Base-by-base conservation (phyloP, 306 rosid genomes). In the Abrus pulchellus region DNA sequence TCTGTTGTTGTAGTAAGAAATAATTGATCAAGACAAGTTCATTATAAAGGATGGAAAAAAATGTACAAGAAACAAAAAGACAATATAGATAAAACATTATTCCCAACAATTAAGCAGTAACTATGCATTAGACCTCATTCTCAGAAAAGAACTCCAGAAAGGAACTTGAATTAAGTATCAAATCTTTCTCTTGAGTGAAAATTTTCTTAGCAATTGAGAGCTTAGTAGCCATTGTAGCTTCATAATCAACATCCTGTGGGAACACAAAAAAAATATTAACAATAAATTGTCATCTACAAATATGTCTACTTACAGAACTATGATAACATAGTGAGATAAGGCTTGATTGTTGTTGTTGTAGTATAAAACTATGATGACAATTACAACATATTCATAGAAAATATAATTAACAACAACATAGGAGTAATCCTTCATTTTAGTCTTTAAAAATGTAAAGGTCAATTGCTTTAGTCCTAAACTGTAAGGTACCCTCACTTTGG, bases 221-320 rank as follows among this genome's bases (percentile, higher is more conserved):
- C 84, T 95, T 95, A 75, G 91, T 82, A 61, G 88, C 81, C 94
- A 93, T 82, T 33, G 97, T 87, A 80, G 96, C 96, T 81, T 93
- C 99, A 74, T 95, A 95, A 83, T 93, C 96, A 63, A 95, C 98
- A 85, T 84, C 96, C 99, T 95, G 89, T 80, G 76, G 6, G 66
- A 63, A 76, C 49, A 38, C 68, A 83, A 55, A 81, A 28, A 74
- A 67, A 63, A 47, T 48, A 53, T 27, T 56, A 59, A 33, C 6
- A 74, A 54, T 68, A 80, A 78, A 47, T 79, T 72, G 57, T 11
- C 62, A 77, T 80, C 28, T 55, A 83, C 3, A 57, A 65, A 57
- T 57, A 59, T 28, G 44, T 69, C 69, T 62, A 45, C 9, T 45
- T 34, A 44, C 40, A 33, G 20, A 20, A 20, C 20, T 20, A 20